phyloP scores from a whole-genome alignment of 371 early-diverging fungal species.

The Parasitella parasitica region DNA sequence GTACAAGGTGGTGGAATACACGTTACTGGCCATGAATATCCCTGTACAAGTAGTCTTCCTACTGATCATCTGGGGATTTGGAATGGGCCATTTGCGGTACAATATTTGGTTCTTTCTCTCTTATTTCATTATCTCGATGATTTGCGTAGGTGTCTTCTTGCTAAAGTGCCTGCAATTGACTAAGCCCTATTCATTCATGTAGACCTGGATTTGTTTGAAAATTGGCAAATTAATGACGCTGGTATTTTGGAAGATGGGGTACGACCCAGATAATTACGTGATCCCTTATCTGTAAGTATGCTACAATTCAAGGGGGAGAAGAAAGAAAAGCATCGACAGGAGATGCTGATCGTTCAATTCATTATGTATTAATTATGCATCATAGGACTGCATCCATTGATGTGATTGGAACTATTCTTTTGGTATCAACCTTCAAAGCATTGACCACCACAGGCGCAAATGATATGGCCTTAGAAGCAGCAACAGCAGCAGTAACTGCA shows the following conservation, averaged over 20 bases:
- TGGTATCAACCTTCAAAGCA: slow-evolving; percentile 44
- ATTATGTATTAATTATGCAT: neutral
- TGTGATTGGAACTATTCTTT: slow-evolving; percentile 54
- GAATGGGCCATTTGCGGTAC: slow-evolving; percentile 50
- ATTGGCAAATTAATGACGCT: slow-evolving; percentile 57
- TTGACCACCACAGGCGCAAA: slow-evolving; percentile 35
- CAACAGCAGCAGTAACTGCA: neutral
- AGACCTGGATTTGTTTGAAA: slow-evolving; percentile 44
- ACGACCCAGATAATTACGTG: slow-evolving; percentile 83
- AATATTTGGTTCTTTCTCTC: slow-evolving; percentile 43
- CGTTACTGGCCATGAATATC: slow-evolving; percentile 68
- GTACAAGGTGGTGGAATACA: slow-evolving; percentile 55
- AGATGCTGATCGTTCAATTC: slow-evolving; percentile 19
- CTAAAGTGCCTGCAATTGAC: neutral
- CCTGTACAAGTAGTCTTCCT: slow-evolving; percentile 74
- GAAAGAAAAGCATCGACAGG: neutral
- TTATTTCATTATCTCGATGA: slow-evolving; percentile 41
- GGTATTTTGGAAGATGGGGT: slow-evolving; percentile 64
- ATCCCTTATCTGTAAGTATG: slow-evolving; percentile 72
- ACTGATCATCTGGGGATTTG: slow-evolving; percentile 54
- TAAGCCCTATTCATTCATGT: neutral
- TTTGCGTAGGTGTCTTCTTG: slow-evolving; percentile 33
- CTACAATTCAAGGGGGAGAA: neutral
- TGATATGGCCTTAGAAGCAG: slow-evolving; percentile 27
- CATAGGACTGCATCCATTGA: slow-evolving; percentile 57